Base-by-base conservation (phyloP, 352 stramenopile genomes). In the Phytophthora melonis region DNA sequence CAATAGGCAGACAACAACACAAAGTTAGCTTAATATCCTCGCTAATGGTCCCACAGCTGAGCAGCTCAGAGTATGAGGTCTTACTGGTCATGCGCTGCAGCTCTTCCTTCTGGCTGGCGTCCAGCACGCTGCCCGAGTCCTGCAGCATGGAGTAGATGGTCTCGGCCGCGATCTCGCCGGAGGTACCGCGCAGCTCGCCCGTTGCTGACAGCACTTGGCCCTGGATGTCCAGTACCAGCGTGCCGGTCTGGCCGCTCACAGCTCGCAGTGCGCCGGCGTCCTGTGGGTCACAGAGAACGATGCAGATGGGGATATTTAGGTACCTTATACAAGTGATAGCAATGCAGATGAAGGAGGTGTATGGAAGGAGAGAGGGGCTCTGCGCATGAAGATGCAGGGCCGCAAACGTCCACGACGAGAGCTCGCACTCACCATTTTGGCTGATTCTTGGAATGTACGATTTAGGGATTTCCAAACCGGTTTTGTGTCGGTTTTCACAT, bases 121-220 rank as follows among this genome's bases (percentile, higher is more conserved):
- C 81, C 52, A 91, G 66, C 36, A 91, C 80, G 63, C 81, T 82
- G 41, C 70, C 80, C n/a, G 86, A 81, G 69, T 93, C 84, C 78
- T 91, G 61, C 18, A 94, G 76, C 72, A 94, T 92, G 4, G 85
- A 88, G 63, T 87, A 87, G 36, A 95, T 80, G 21, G 77, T 82
- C 50, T 91, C 81, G 14, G 80, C 82, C 39, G 81, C 84, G 45
- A 80, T 75, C 19, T 92, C 84, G 52, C 85, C 87, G 2, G 72
- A 75, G 5, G 71, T 74, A 19, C 84, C 87, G 43, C 73, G 67
- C 3, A 95, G 63, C 53, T 94, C 82, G 9, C 88, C 88, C 3
- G 88, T 88, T 23, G 81, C 77, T 8, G 86, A 91, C 10, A 92
- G 72, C 52, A 95, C 83, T 59, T 84, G 77, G 30, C 88, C 85